A percentile compares a stretch with the other conserved stretches of the same genome.
phyloP scores from a whole-genome alignment of 192 early-diverging fungal genomes.

The Spizellomyces punctatus region DNA sequence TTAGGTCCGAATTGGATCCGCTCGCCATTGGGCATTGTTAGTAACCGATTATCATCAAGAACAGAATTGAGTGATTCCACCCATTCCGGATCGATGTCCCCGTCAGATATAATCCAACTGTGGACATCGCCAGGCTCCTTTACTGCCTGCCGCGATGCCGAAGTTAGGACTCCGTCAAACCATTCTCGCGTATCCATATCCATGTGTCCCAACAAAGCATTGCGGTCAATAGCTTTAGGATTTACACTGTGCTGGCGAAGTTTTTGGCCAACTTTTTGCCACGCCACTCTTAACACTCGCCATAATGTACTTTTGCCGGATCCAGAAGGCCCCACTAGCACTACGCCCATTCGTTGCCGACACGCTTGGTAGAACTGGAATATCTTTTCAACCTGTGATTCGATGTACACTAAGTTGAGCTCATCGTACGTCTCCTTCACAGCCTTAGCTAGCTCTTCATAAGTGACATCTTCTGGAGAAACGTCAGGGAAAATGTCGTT shows the following conservation, averaged over 20 bases:
- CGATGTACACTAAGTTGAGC: conserved; percentile 51
- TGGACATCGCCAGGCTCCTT: conserved; percentile 50
- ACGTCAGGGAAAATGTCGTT: conserved; percentile 59
- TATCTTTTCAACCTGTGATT: conserved; percentile 55
- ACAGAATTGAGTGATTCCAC: conserved; percentile 65
- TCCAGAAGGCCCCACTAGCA: conserved; percentile 61
- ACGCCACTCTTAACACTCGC: conserved; percentile 48
- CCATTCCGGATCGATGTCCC: conserved; percentile 66
- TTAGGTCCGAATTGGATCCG: conserved; percentile 66
- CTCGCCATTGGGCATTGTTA: conserved; percentile 67
- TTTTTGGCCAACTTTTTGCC: conserved; percentile 50
- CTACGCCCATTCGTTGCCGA: conserved; percentile 61
- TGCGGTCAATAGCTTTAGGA: conserved; percentile 59
- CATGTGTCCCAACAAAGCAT: conserved; percentile 57
- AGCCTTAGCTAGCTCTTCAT: conserved; percentile 42
- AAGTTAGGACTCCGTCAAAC: conserved; percentile 60
- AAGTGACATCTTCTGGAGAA: conserved; percentile 50
- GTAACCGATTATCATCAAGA: conserved; percentile 58
- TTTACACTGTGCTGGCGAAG: conserved; percentile 50
- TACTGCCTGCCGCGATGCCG: conserved; percentile 58
- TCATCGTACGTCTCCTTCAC: conserved; percentile 52
- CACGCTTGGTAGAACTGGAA: conserved; percentile 62
- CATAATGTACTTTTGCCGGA: conserved; percentile 56
- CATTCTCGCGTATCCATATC: conserved; percentile 65
- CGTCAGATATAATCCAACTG: conserved; percentile 65